A percentile compares a stretch with the other conserved stretches of the same genome.
These are phyloP conservation scores for Neurospora sublineolata DNA, from an alignment of 495 filamentous ascomycete species.

Conservation along the genomic window DNA sequence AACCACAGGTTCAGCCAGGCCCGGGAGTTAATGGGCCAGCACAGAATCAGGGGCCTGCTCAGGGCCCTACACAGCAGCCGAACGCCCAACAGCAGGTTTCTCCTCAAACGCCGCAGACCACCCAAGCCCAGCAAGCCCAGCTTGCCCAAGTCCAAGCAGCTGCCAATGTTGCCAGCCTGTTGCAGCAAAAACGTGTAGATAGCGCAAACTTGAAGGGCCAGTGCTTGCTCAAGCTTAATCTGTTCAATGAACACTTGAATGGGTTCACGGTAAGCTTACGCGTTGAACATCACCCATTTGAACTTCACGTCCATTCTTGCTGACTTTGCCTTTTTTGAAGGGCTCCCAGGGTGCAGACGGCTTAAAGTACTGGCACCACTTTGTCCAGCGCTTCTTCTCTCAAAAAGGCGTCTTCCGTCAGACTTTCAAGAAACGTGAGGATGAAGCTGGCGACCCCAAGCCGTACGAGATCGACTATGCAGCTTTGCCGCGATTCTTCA, in stretches of 20 bases:
- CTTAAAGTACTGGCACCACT: constrained; percentile 57
- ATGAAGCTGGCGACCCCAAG: constrained; percentile 42
- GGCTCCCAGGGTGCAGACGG: constrained; percentile 47
- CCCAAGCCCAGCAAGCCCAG: constrained; percentile 42
- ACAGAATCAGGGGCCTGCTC: constrained; percentile 18
- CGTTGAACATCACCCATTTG: not conserved
- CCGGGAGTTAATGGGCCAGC: constrained; percentile 17
- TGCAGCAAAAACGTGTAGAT: constrained; percentile 35
- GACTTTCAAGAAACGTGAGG: constrained; percentile 35
- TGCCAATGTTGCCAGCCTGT: constrained; percentile 14
- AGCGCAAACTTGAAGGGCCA: constrained; percentile 45
- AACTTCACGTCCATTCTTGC: not conserved
- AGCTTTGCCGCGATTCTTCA: constrained; percentile 67
- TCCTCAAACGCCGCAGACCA: constrained; percentile 33
- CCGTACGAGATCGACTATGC: constrained; percentile 68
- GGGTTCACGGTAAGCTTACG: constrained; percentile 44
- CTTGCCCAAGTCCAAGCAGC: constrained; percentile 20
- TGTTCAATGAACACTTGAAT: constrained; percentile 61
- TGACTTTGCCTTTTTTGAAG: constrained; percentile 23
- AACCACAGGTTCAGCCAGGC: constrained; percentile 31
- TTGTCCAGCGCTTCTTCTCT: constrained; percentile 69
- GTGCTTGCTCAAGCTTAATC: constrained; percentile 51
- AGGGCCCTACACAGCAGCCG: constrained; percentile 25
- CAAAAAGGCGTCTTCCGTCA: constrained; percentile 56
- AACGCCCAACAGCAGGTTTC: constrained; percentile 28